Evolutionary conservation across 2,329 filamentous ascomycete genomes (phyloP).

Genomic region (Phialocephala subalpina): DNA sequence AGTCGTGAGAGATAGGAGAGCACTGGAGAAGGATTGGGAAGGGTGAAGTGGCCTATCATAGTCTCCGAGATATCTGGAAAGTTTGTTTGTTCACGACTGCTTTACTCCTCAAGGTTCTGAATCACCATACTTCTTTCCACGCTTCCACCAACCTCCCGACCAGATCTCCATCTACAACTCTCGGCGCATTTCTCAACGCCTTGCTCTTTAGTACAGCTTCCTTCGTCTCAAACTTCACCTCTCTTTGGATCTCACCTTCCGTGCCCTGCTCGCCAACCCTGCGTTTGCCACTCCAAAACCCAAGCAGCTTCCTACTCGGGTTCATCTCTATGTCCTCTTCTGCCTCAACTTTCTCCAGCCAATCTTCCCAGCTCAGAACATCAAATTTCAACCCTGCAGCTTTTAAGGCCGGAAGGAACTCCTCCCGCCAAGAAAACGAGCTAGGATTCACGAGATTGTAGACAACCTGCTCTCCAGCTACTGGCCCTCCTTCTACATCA

Average conservation of each 20-base stretch:
- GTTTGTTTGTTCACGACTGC: neutral
- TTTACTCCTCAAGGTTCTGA: neutral
- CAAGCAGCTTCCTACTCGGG: constrained; percentile 59
- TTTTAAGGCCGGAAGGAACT: constrained; percentile 58
- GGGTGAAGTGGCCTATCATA: neutral
- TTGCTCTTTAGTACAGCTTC: constrained; percentile 12
- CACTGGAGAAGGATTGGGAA: neutral
- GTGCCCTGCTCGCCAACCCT: neutral
- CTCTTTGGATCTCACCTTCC: constrained; percentile 5
- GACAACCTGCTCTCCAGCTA: constrained; percentile 41
- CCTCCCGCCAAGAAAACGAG: constrained; percentile 54
- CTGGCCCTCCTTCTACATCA: constrained; percentile 31
- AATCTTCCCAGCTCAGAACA: constrained; percentile 51
- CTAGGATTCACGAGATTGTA: constrained; percentile 61
- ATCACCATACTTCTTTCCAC: constrained; percentile 19
- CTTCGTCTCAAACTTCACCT: constrained; percentile 15
- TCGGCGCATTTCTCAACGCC: constrained; percentile 2
- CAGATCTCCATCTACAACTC: constrained; percentile 15
- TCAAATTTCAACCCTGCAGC: constrained; percentile 54
- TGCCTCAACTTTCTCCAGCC: constrained; percentile 52
- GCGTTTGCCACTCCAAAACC: constrained; percentile 46
- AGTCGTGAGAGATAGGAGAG: constrained; percentile 6
- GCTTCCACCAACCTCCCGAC: constrained; percentile 13
- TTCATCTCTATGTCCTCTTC: constrained; percentile 51
- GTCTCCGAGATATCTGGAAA: neutral